Percentiles rank a stretch among this genome's conserved stretches.
Evolutionary conservation across 176 grass and related monocot species (phyloP).

Genomic region (Sorghum bicolor): DNA sequence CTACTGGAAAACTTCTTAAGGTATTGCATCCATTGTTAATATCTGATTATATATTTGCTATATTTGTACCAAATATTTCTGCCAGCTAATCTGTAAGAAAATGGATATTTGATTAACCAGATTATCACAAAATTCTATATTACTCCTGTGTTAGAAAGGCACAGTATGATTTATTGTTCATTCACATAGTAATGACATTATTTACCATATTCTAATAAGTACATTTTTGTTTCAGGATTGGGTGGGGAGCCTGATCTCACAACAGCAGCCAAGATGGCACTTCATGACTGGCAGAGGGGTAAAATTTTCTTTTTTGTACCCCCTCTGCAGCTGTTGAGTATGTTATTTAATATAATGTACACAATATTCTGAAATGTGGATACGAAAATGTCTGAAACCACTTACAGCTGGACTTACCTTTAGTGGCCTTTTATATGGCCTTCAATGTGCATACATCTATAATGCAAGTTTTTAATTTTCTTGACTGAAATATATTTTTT

Average conservation of each 20-base stretch:
- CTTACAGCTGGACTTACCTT: too few species aligned
- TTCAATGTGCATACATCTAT: too few species aligned
- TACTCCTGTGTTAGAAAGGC: background rate
- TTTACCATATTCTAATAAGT: background rate
- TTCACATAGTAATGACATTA: background rate
- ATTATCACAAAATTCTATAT: background rate
- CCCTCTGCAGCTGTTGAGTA: conserved; percentile 24
- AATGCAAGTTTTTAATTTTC: too few species aligned
- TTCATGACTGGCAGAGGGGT: conserved; percentile 95
- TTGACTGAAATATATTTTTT: too few species aligned
- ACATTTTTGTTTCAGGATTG: conserved; percentile 40
- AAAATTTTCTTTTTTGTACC: conserved; percentile 87
- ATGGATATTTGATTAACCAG: background rate
- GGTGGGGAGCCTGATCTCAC: conserved; percentile 77
- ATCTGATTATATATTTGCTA: background rate
- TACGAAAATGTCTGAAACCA: too few species aligned
- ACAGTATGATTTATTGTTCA: background rate
- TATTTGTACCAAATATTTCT: background rate
- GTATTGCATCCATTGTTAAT: conserved; percentile 32
- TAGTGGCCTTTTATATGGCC: too few species aligned
- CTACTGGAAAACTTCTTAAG: conserved; percentile 82
- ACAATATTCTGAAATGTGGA: too few species aligned
- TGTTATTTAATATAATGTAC: too few species aligned
- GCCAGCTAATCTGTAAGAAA: background rate
- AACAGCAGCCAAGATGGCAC: conserved; percentile 82